These are phyloP conservation scores for Ambrosia artemisiifolia DNA, from an alignment of 129 eudicot species.

Conservation along the genomic window DNA sequence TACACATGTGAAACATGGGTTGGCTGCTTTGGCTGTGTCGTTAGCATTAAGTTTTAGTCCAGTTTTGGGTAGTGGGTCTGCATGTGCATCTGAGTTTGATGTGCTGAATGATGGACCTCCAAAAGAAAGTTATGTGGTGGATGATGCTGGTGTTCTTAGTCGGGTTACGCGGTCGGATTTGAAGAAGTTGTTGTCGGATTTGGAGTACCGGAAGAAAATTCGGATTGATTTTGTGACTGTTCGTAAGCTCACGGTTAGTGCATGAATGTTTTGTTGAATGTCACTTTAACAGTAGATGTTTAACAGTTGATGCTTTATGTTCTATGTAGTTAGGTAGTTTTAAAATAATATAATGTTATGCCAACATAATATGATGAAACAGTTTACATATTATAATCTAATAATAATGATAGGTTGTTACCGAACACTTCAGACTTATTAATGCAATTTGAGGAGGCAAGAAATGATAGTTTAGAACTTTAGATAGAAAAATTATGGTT, in stretches of 20 bases:
- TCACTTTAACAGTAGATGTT: not conserved
- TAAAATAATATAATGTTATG: not conserved
- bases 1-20: slow-evolving; percentile 67
- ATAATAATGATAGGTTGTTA: not conserved
- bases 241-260: slow-evolving; percentile 93
- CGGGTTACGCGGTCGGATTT: slow-evolving; percentile 80
- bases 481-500: not conserved
- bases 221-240: slow-evolving; percentile 80
- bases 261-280: slow-evolving; percentile 2
- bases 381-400: not conserved
- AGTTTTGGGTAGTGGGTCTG: slow-evolving; percentile 41
- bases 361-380: not conserved
- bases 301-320: not conserved
- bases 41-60: slow-evolving; percentile 74
- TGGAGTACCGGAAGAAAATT: slow-evolving; percentile 87
- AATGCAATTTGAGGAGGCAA: not conserved
- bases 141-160: slow-evolving; percentile 98
- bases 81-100: slow-evolving; percentile 87
- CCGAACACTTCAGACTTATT: not conserved
- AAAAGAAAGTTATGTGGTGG: slow-evolving; percentile 70
- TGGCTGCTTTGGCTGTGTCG: slow-evolving; percentile 88
- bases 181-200: slow-evolving; percentile 77
- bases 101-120: slow-evolving; percentile 92
- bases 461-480: not conserved
- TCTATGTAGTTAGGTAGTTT: too few species aligned